Evolutionary conservation across 208 protist species (phyloP), one percentile per base, ranked within the genome.

Genomic region (Leishmania lainsoni): DNA sequence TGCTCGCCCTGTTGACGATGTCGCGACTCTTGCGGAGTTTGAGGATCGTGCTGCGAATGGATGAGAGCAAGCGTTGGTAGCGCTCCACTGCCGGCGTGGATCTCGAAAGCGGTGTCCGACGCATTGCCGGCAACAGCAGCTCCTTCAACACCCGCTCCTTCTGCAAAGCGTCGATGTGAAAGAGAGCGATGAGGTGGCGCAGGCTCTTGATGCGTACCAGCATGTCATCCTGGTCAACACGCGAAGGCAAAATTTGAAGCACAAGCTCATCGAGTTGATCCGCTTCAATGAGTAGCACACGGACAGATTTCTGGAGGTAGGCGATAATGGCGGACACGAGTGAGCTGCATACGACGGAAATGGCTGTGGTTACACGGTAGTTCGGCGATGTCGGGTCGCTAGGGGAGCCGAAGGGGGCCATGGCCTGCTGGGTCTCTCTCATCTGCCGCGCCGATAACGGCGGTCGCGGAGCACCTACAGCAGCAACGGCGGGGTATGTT

Each of bases 231-330:
- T 95, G 89, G 83, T 97, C 93, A 39, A 91, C 87, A 2, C 77
- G 79, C 35, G 91, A 95, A 1, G 93, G 93, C 75, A 89, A 58
- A 42, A 97, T 93, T 74, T 95, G 88, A 76, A 97, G 88, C 29
- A 95, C 92, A 12, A 97, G 83, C 85, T 97, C 93, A 65, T 97
- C 91, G 1, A 95, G 86, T 75, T 91, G 87, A 74, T 97, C 88
- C 26, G 88, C 89, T 79, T 94, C 86, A 5, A 94, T 85, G 69
- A 95, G 83, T 35, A 93, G 85, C 52, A 77, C 75, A 54, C 84
- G 35, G 35, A 39, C 35, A 39, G 35, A 39, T 39, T 86, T 81
- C 78, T 93, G 91, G 59, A 93, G 75, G 26, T 88, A 82, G 51
- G 84, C 80, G 17, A 95, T 75, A 54, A 94, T 76, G 59, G 83